Percentiles rank a stretch among this genome's conserved stretches.
Conservation (phyloP, 805 yeast genomes). For the Candida germanica region DNA sequence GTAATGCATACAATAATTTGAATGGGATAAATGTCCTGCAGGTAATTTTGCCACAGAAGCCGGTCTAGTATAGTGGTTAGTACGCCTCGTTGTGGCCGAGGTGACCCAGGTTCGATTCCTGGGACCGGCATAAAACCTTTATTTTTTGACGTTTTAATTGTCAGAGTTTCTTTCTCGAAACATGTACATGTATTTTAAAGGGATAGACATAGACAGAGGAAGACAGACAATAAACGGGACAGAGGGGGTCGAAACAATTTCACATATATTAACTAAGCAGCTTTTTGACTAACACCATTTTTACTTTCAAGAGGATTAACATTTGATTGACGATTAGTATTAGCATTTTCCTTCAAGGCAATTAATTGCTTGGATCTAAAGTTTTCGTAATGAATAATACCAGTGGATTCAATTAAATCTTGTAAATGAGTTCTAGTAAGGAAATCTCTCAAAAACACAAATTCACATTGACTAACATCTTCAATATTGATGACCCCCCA, state of each 20-base stretch:
- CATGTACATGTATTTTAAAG: no score
- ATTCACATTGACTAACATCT: constrained; percentile 93
- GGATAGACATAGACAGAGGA: no score
- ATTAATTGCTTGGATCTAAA: constrained; percentile 92
- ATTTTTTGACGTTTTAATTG: constrained; percentile 3
- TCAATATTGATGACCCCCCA: constrained; percentile 95
- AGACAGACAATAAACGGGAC: no score
- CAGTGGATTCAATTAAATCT: constrained; percentile 91
- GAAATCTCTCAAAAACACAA: constrained; percentile 89
- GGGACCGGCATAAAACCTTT: constrained; percentile 47
- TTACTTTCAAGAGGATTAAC: constrained; percentile 7
- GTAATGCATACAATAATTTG: neutral
- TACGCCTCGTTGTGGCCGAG: constrained; percentile 48
- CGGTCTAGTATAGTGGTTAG: constrained; percentile 45
- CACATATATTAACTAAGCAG: neutral
- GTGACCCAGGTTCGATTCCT: constrained; percentile 49
- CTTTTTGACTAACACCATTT: constrained; percentile 7
- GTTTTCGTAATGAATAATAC: constrained; percentile 83
- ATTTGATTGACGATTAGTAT: constrained; percentile 36
- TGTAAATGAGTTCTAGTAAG: constrained; percentile 93
- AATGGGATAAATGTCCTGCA: neutral
- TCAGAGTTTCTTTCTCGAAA: neutral
- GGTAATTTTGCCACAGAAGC: constrained; percentile 8
- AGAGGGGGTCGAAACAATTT: no score
- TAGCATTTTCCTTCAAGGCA: constrained; percentile 84